A percentile compares a stretch with the other conserved stretches of the same genome.
Evolutionary conservation across 257 asterid species (phyloP).

Genomic region (Jaltomata sinuosa): DNA sequence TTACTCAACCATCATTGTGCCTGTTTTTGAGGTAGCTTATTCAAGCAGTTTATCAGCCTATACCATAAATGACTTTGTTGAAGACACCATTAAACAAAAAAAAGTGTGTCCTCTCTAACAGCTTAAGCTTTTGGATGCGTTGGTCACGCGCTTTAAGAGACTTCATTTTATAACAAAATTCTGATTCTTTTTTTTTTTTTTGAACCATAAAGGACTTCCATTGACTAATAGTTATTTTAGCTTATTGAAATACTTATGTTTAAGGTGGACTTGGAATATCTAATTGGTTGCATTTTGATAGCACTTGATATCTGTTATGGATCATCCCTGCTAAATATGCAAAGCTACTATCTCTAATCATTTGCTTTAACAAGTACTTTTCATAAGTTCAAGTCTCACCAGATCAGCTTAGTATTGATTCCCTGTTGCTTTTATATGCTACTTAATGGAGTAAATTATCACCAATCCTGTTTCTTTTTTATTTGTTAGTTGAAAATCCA

Average conservation of each 20-base stretch:
- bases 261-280: not conserved
- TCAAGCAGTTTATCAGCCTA: not conserved
- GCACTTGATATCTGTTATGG: not conserved
- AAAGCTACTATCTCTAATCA: not conserved
- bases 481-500: constrained; percentile 27
- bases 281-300: not conserved
- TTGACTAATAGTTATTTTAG: not conserved
- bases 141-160: not conserved
- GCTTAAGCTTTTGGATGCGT: not conserved
- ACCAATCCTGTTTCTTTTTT: not conserved
- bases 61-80: not conserved
- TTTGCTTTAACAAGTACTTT: not conserved
- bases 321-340: not conserved
- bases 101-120: not conserved
- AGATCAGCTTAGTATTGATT: not conserved
- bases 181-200: not conserved
- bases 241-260: not conserved
- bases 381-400: not conserved
- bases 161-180: not conserved
- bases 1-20: not conserved
- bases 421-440: not conserved
- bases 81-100: not conserved
- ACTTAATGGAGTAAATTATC: not conserved
- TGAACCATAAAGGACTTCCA: not conserved
- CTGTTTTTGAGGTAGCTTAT: not conserved